Evolutionary conservation across 352 stramenopile genomes (phyloP), one percentile per base, ranked within the genome.

Genomic region (Hyaloperonospora brassicae): DNA sequence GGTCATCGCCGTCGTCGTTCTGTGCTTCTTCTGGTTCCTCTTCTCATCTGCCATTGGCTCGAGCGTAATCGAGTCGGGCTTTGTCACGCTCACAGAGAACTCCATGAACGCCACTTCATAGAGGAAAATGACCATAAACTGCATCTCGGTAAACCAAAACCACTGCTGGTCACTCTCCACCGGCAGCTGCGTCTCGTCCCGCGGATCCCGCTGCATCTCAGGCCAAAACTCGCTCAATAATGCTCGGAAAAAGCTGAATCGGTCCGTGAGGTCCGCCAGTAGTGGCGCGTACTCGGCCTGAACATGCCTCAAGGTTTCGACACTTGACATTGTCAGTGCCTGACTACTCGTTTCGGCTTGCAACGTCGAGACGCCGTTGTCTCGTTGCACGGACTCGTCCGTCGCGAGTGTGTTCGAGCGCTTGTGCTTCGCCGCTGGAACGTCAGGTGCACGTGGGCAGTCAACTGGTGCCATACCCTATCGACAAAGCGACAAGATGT

Each of bases 31-130:
- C 27, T 31, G 27, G 27, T 31, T 31, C 27, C 7, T 7, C 47
- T 84, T 68, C 57, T 89, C 89, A 36, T 66, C 55, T 13, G 27
- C 30, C 35, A 55, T 5, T 3, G 43, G 27, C 38, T 63, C 59
- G 17, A 70, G 38, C 0, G 79, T 86, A 47, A 88, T 69, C 25
- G 72, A 76, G 56, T 93, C 82, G 1, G 82, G 79, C 52, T 90
- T 89, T 25, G 82, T 93, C 24, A 88, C 78, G 39, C 76, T 89
- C 64, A 89, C 63, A 8, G 77, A 85, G 52, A 93, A 89, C 69
- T 93, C 82, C 70, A 90, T 86, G 47, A 90, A 90, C 31, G 82
- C 78, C 66, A 93, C 79, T 57, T 93, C 79, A 57, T 89, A 86
- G 24, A 93, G 66, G 50, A 93, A 93, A 22, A 85, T 59, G 35